Base-by-base conservation (phyloP, 805 yeast species). In the Pichia nanzhaoensis region DNA sequence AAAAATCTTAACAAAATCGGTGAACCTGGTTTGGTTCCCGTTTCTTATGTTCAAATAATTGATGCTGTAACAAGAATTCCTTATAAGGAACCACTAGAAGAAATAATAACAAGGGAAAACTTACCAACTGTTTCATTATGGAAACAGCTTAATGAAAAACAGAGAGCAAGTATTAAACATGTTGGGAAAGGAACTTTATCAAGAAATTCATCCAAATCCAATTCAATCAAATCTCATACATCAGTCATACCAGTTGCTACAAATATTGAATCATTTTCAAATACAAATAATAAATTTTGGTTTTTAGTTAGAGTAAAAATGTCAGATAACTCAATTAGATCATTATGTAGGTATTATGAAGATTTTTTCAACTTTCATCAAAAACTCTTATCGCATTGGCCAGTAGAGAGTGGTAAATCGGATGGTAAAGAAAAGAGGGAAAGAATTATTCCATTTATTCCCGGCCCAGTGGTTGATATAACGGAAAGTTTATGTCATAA, bases 11-110 rank as follows among this genome's bases (percentile, higher is more conserved):
- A 91, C 48, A 72, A 97, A 44, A 70, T 93, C 33, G 98, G 99
- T 21, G 99, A 97, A 1, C 98, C 98, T 0, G 99, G 99, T 1
- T 71, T 93, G 38, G 95, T 93, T 7, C 99, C 99, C 0, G 90
- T 87, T 5, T 77, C 86, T 17, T 93, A 85, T 57, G 93, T 93
- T 20, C 86, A 88, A 58, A 75, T 91, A 32, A 78, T 91, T 34
- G 95, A 93, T 62, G 74, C 89, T 47, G 69, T 79, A 20, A 72
- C 86, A 77, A 83, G 45, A 68, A 72, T 55, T 71, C 83, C 45
- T 70, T 84, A 41, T 74, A 72, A 22, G 70, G 78, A 53, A 69
- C 63, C 51, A 52, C 61, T 51, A 50, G 77, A 42, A 73, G 79
- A 33, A 56, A 63, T 53, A 37, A 82, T 93, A 35, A 67, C 71